Evolutionary conservation across 805 yeast species (phyloP).

Genomic region (Wickerhamiella cacticola): DNA sequence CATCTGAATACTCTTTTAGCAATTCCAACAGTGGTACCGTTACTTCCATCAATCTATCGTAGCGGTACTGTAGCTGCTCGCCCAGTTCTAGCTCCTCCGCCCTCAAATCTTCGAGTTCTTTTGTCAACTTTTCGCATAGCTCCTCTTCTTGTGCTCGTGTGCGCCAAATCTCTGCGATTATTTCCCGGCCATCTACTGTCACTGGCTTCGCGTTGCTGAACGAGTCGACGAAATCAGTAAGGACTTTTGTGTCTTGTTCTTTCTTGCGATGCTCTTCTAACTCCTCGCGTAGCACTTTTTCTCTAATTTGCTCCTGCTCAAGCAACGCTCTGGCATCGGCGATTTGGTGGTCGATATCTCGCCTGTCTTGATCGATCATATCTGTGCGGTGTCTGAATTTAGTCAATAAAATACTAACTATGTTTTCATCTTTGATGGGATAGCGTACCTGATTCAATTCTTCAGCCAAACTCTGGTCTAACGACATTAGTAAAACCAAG

Average conservation of each 20-base stretch:
- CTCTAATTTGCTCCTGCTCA: background rate
- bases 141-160: slow-evolving; percentile 5
- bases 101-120: background rate
- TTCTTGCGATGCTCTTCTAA: background rate
- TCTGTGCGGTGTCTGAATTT: background rate
- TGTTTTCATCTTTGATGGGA: background rate
- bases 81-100: background rate
- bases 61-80: background rate
- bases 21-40: background rate
- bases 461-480: background rate
- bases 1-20: too few species aligned
- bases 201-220: background rate
- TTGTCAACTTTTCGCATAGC: background rate
- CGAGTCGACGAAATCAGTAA: background rate
- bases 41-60: background rate
- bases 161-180: background rate
- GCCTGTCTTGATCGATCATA: background rate
- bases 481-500: background rate
- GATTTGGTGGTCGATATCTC: background rate
- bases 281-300: background rate
- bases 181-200: background rate
- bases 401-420: background rate
- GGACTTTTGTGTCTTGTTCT: background rate
- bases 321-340: background rate
- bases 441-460: background rate